Conservation (phyloP, 495 filamentous ascomycete genomes). For the Trichoderma asperelloides region DNA sequence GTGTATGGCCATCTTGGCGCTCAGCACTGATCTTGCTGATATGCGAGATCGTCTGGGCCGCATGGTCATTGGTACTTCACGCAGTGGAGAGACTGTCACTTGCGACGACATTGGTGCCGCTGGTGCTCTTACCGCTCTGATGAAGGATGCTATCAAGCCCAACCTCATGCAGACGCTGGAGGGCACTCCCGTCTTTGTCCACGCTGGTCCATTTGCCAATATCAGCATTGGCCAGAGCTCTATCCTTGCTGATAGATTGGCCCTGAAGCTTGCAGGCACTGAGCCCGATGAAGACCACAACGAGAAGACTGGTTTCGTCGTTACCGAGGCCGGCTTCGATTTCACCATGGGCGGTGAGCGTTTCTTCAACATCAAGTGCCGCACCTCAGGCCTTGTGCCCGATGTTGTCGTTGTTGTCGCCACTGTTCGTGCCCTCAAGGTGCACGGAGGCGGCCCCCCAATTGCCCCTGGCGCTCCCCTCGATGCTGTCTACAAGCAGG, state of each 20-base stretch:
- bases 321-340: conserved; percentile 97
- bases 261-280: conserved; percentile 89
- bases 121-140: conserved; percentile 84
- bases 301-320: conserved; percentile 83
- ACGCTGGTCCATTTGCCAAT: conserved; percentile 95
- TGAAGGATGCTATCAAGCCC: conserved; percentile 97
- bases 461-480: conserved; percentile 79
- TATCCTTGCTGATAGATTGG: conserved; percentile 88
- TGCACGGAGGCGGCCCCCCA: conserved; percentile 89
- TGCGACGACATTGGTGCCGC: conserved; percentile 92
- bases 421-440: conserved; percentile 90
- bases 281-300: conserved; percentile 86
- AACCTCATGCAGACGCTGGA: conserved; percentile 98
- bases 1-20: conserved; percentile 94
- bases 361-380: conserved; percentile 99
- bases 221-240: conserved; percentile 96
- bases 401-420: conserved; percentile 93
- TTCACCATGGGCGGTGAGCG: conserved; percentile 99
- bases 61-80: conserved; percentile 92
- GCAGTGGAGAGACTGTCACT: conserved; percentile 80
- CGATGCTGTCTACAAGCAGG: conserved; percentile 76
- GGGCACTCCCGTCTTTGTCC: conserved; percentile 93
- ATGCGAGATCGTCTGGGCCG: conserved; percentile 90
- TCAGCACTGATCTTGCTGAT: conserved; percentile 78
- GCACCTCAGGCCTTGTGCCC: conserved; percentile 82